These are phyloP conservation scores for Phascolomyces articulosus DNA, from an alignment of 371 early-diverging fungal species.

Conservation along the genomic window DNA sequence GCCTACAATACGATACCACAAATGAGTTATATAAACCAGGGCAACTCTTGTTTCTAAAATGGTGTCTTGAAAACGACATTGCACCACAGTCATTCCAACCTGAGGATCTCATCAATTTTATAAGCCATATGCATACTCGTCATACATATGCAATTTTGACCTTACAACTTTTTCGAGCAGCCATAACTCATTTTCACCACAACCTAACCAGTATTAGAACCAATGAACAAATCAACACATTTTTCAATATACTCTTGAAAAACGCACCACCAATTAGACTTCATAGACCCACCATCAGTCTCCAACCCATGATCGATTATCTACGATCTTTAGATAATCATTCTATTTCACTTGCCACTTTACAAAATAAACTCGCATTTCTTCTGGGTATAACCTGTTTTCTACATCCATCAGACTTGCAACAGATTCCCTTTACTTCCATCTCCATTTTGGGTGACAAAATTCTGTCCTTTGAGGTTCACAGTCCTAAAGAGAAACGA, in stretches of 20 bases:
- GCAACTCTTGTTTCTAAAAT: neutral
- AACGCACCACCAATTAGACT: neutral
- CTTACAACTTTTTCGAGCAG: neutral
- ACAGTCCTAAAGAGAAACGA: slow-evolving; percentile 43
- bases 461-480: slow-evolving; percentile 29
- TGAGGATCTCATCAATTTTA: neutral
- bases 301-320: slow-evolving; percentile 5
- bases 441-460: neutral
- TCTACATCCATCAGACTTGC: slow-evolving; percentile 12
- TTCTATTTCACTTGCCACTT: neutral
- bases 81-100: neutral
- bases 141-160: neutral
- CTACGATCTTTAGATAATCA: neutral
- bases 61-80: neutral
- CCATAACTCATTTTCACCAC: neutral
- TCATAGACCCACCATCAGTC: neutral
- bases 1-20: neutral
- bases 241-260: neutral
- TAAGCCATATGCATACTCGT: neutral
- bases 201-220: neutral
- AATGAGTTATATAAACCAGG: too few species aligned
- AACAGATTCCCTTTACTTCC: neutral
- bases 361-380: slow-evolving; percentile 4
- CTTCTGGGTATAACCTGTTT: slow-evolving; percentile 3
- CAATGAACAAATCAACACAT: neutral